Conservation (phyloP, 2,329 filamentous ascomycete genomes). For the Bimuria novae-zelandiae region DNA sequence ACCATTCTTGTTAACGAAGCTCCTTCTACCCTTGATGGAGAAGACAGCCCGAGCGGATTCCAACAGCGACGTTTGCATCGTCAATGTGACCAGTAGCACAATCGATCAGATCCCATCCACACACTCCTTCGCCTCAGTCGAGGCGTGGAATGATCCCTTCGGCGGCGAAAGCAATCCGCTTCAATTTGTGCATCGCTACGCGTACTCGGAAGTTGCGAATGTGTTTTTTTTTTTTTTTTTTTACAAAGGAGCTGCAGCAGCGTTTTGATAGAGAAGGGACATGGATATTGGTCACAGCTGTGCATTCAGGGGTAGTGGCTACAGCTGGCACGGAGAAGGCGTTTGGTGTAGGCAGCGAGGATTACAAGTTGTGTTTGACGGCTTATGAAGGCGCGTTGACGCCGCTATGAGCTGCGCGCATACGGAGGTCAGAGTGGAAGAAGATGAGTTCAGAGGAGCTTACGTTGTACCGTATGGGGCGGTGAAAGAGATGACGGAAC, state of each 20-base stretch:
- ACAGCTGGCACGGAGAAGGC: constrained; percentile 9
- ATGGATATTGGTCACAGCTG: constrained; percentile 13
- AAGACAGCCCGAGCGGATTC: constrained; percentile 32
- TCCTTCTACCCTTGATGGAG: constrained; percentile 39
- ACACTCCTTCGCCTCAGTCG: neutral
- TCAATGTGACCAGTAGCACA: constrained; percentile 35
- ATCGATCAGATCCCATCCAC: constrained; percentile 4
- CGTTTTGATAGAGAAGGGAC: constrained; percentile 16
- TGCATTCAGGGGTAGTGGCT: constrained; percentile 14
- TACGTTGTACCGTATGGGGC: constrained; percentile 14
- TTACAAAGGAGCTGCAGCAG: constrained; percentile 46
- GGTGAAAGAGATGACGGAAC: neutral
- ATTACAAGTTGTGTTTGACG: neutral
- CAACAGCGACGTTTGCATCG: constrained; percentile 48
- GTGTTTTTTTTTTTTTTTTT: no score
- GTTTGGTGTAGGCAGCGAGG: constrained; percentile 7
- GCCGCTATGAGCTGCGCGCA: constrained; percentile 15
- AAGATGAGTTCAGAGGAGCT: constrained; percentile 9
- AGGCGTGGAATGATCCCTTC: constrained; percentile 31
- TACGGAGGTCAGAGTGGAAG: constrained; percentile 11
- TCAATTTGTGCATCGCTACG: constrained; percentile 44
- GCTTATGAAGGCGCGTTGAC: constrained; percentile 17
- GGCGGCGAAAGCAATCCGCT: constrained; percentile 23
- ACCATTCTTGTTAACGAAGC: constrained; percentile 43
- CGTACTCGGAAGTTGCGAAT: constrained; percentile 53